Base-by-base conservation (phyloP, 2,329 filamentous ascomycete species). In the Exophiala sideris region DNA sequence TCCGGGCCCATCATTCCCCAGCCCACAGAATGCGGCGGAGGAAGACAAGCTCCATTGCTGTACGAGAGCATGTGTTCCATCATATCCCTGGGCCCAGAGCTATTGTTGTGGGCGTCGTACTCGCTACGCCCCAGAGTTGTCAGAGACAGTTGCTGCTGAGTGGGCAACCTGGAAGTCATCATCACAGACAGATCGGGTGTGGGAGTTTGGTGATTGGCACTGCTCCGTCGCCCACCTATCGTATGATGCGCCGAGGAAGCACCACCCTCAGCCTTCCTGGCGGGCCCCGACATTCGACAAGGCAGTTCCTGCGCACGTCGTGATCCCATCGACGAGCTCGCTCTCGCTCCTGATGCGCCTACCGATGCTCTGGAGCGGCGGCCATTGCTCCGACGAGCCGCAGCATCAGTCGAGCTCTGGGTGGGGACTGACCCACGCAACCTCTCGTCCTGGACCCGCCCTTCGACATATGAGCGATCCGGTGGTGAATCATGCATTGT, bases 1-100 rank as follows among this genome's bases (percentile, higher is more conserved):
- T 45, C 54, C 6, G 54, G 49, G 35, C 40, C 54, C 54, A 57
- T 52, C 20, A 55, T 45, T 14, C 42, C n/a, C 57, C 57, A 60
- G 35, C 34, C n/a, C 36, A 50, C 35, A 35, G 33, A 12, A 21
- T 45, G 35, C 20, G 52, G 8, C 9, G 12, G 35, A 29, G 10
- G 14, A 14, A 34, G 51, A 7, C 44, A 49, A 36, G 35, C 34
- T n/a, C 24, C 24, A 29, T 50, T 42, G 14, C 20, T 20, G 12
- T 54, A 50, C 2, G 50, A 38, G 9, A 54, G 12, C 12, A 47
- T 38, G 35, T 54, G 39, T 8, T 29, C 5, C 48, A 54, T 47
- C 51, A 60, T 48, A 12, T 52, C 41, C n/a, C 21, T 24, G n/a
- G 32, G 3, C 12, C 48, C 36, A 4, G 45, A 3, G 29, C 54